Evolutionary conservation across 495 filamentous ascomycete genomes (phyloP).

Genomic region (Penicillium bialowiezense): DNA sequence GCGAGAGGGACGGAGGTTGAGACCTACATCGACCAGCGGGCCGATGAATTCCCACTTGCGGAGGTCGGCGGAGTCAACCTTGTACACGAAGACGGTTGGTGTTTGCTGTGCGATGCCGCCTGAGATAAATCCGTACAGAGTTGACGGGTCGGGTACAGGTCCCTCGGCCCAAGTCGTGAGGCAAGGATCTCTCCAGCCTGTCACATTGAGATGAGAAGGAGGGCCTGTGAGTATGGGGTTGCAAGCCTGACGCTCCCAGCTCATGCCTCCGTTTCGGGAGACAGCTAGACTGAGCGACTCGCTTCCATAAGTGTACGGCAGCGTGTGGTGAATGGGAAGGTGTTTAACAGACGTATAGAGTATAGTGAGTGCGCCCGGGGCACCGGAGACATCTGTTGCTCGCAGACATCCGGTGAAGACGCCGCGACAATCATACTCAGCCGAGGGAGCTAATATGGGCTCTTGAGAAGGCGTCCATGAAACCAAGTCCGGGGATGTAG

Average conservation of each 20-base stretch:
- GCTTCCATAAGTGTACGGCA: conserved; percentile 46
- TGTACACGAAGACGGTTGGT: conserved; percentile 52
- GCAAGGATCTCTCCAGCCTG: conserved; percentile 56
- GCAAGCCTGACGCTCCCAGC: conserved; percentile 44
- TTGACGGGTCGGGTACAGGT: conserved; percentile 20
- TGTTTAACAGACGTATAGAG: conserved; percentile 53
- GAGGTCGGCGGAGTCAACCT: conserved; percentile 42
- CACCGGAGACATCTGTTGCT: conserved; percentile 40
- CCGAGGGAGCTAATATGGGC: conserved; percentile 32
- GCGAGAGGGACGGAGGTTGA: conserved; percentile 41
- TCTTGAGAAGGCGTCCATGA: conserved; percentile 37
- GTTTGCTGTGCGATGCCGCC: conserved; percentile 48
- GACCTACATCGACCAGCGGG: conserved; percentile 40
- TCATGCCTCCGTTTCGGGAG: conserved; percentile 47
- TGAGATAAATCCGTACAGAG: conserved; percentile 52
- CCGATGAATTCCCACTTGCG: conserved; percentile 53
- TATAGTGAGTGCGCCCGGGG: conserved; percentile 38
- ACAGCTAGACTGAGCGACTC: conserved; percentile 51
- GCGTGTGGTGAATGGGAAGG: conserved; percentile 48
- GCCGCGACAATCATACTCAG: conserved; percentile 48
- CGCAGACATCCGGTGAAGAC: conserved; percentile 53
- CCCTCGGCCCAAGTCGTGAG: conserved; percentile 45
- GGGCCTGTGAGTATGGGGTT: conserved; percentile 50
- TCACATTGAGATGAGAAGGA: conserved; percentile 45
- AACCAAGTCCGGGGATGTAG: conserved; percentile 39